phyloP scores from a whole-genome alignment of 495 filamentous ascomycete genomes.

The Chaetomium cochliodes region DNA sequence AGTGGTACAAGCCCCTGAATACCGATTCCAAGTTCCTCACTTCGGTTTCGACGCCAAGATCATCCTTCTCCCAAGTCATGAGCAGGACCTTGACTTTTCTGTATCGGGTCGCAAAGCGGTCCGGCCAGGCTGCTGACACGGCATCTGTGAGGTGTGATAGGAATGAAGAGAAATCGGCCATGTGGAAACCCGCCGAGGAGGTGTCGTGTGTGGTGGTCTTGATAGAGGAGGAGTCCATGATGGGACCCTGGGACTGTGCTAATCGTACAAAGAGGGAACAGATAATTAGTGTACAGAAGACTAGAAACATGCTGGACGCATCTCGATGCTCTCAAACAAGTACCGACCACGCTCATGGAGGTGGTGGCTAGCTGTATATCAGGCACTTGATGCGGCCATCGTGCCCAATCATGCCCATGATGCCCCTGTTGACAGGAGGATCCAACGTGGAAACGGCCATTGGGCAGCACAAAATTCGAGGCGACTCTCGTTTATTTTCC shows the following conservation, averaged over 20 bases:
- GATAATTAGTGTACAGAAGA: conserved; percentile 4
- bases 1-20: conserved; percentile 27
- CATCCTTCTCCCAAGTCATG: conserved; percentile 37
- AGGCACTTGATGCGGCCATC: background rate
- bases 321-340: background rate
- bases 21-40: conserved; percentile 20
- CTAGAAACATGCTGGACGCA: background rate
- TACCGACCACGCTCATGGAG: background rate
- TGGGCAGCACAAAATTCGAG: background rate
- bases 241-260: background rate
- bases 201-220: conserved; percentile 17
- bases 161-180: conserved; percentile 19
- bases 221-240: conserved; percentile 8
- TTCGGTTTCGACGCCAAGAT: conserved; percentile 30
- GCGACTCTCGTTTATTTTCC: background rate
- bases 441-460: background rate
- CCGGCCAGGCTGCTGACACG: conserved; percentile 22
- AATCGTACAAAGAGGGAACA: background rate
- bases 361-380: background rate
- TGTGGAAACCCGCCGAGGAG: conserved; percentile 13
- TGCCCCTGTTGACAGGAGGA: background rate
- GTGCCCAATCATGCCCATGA: conserved; percentile 1
- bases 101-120: conserved; percentile 4
- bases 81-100: conserved; percentile 32
- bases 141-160: conserved; percentile 18